These are phyloP conservation scores for Hondaea fermentalgiana DNA, from an alignment of 108 stramenopile species.

Conservation along the genomic window DNA sequence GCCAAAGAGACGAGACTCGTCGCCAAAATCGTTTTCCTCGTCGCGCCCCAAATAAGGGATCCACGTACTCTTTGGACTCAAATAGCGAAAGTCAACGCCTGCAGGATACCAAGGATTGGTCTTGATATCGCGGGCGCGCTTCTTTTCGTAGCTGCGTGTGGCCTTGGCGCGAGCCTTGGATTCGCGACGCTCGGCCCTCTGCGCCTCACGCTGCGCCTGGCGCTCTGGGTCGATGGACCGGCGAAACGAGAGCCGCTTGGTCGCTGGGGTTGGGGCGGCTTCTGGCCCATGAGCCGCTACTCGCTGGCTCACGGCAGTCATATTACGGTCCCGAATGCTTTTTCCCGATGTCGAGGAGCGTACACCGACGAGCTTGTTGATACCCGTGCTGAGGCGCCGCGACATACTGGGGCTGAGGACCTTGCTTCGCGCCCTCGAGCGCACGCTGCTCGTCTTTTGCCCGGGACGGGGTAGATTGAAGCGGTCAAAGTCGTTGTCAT, in stretches of 20 bases:
- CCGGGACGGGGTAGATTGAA: not conserved
- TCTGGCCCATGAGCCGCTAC: not conserved
- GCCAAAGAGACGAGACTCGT: slow-evolving; percentile 3
- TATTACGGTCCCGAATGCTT: not conserved
- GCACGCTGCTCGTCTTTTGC: not conserved
- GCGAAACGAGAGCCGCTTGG: not conserved
- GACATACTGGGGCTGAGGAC: not conserved
- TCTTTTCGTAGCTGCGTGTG: not conserved
- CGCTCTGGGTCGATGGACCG: not conserved
- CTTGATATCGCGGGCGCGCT: not conserved
- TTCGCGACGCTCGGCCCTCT: not conserved
- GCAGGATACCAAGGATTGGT: not conserved
- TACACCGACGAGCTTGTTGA: not conserved
- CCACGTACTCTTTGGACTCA: not conserved
- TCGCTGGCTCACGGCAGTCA: not conserved
- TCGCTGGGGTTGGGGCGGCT: not conserved
- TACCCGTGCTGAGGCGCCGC: not conserved
- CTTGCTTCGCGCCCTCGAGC: not conserved
- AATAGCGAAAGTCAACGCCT: not conserved
- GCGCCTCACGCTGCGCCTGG: not conserved
- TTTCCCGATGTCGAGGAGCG: not conserved
- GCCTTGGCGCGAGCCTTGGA: not conserved
- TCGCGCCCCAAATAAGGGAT: not conserved
- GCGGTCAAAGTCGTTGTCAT: not conserved
- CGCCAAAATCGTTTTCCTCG: not conserved